Evolutionary conservation across 2,329 filamentous ascomycete species (phyloP), one percentile per base, ranked within the genome.

Genomic region (Parascedosporium putredinis): DNA sequence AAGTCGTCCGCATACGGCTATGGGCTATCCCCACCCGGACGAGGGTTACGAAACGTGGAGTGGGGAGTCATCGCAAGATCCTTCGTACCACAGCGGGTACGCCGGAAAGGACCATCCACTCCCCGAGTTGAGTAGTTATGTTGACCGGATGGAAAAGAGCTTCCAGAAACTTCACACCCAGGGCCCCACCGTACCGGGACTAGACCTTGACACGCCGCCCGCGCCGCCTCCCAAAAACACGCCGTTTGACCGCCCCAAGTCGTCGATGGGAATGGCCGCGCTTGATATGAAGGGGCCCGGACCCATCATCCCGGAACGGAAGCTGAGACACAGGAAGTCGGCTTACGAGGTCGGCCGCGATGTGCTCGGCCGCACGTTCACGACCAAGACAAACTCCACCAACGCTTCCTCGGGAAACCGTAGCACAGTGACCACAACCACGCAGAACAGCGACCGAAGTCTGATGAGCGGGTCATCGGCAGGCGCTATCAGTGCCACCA

Each of bases 401-500:
- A 88, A 81, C 56, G 84, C 84, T 4, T 93, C 88, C 1, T 81
- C 78, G 36, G 81, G 81, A 10, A 79, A 81, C 47, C 81, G 83
- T 55, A 90, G 84, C 55, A 79, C 78, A 42, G 86, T 79, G 56
- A 90, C 86, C 55, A 79, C 76, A 36, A 87, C 83, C 55, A 90
- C 86, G 1, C 81, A 86, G 57, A 82, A 81, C 62, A 96, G 88
- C 14, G 82, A 84, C 57, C 81, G 84, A 58, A 97, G 88, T 59
- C 66, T 98, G 40, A 96, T 96, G 91, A 97, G 91, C 63, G 93
- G 91, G 3, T 76, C 80, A 48, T 97, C 93, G 49, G 93, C 93
- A 1, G 83, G 90, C 47, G 91, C 79, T 10, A 88, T 96, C 66
- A 97, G 91, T 64, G 87, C 89, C 47, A 97, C 93, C 14, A 97